A percentile compares a stretch with the other conserved stretches of the same genome.
phyloP scores from a whole-genome alignment of 345 rosid genomes.

The Noccaea bulbosa region DNA sequence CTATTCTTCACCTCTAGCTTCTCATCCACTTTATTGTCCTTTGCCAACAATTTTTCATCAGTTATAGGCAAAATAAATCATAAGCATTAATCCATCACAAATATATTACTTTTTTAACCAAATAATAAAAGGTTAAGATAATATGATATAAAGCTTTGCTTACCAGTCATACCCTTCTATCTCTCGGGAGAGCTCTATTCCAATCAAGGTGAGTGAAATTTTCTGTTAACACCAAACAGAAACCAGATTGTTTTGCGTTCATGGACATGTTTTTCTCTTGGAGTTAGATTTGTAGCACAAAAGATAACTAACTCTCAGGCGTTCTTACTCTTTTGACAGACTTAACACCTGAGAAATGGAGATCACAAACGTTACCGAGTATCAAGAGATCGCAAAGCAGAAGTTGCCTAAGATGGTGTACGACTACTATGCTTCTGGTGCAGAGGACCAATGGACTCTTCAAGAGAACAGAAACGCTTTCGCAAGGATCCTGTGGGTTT shows the following conservation, averaged over 20 bases:
- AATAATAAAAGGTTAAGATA: constrained; percentile 6
- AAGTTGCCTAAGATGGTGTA: constrained; percentile 74
- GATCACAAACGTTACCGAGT: constrained; percentile 70
- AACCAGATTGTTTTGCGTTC: background rate
- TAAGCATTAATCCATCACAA: background rate
- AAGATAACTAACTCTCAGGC: constrained; percentile 11
- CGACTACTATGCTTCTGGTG: constrained; percentile 80
- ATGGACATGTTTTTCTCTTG: background rate
- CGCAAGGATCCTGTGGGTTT: constrained; percentile 65
- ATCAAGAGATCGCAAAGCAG: constrained; percentile 63
- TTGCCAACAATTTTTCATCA: constrained; percentile 8
- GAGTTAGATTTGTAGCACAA: background rate
- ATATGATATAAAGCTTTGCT: constrained; percentile 13
- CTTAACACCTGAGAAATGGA: constrained; percentile 45
- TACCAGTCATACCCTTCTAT: background rate
- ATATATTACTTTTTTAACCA: background rate
- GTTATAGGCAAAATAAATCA: background rate
- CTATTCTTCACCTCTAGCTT: constrained; percentile 54
- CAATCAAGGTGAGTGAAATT: constrained; percentile 16
- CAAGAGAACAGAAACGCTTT: constrained; percentile 66
- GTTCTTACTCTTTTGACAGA: constrained; percentile 10
- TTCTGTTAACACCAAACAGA: background rate
- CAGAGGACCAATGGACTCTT: constrained; percentile 79
- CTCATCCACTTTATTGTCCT: constrained; percentile 46
- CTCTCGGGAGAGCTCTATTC: constrained; percentile 19